Evolutionary conservation across 148 eudicot genomes (phyloP).

Genomic region (Diospyros lotus): DNA sequence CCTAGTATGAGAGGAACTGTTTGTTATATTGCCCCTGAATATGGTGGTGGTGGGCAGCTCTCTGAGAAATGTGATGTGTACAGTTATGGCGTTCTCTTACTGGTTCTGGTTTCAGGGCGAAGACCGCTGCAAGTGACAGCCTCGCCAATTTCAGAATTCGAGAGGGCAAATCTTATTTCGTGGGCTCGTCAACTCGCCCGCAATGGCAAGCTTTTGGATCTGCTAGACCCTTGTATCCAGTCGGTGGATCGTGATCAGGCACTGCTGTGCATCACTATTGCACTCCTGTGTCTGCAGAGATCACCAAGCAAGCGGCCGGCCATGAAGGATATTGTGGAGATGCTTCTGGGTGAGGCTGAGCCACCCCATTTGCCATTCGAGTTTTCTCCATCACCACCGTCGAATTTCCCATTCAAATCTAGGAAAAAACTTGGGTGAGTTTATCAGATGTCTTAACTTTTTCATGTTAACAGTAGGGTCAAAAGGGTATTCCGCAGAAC

Average conservation of each 20-base stretch:
- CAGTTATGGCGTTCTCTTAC: constrained; percentile 78
- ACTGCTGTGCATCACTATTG: constrained; percentile 77
- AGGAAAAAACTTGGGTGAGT: constrained; percentile 76
- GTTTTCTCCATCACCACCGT: constrained; percentile 94
- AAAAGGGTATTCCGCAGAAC: constrained; percentile 22
- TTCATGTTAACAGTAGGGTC: not conserved
- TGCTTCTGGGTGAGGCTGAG: constrained; percentile 72
- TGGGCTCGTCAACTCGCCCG: constrained; percentile 90
- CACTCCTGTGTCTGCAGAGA: constrained; percentile 78
- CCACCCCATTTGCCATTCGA: constrained; percentile 90
- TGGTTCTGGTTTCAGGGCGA: constrained; percentile 85
- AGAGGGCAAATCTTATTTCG: constrained; percentile 87
- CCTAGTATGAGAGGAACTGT: constrained; percentile 99
- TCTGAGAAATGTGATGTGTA: constrained; percentile 91
- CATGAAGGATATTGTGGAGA: constrained; percentile 77
- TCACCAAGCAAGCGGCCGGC: constrained; percentile 67
- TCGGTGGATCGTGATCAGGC: constrained; percentile 61
- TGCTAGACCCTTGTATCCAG: constrained; percentile 60
- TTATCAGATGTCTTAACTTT: constrained; percentile 13
- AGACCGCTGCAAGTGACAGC: constrained; percentile 87
- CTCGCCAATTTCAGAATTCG: constrained; percentile 91
- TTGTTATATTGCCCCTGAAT: constrained; percentile 94
- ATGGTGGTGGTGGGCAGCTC: constrained; percentile 66
- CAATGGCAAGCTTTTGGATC: constrained; percentile 78
- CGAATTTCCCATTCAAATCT: constrained; percentile 71